Base-by-base conservation (phyloP, 2,329 filamentous ascomycete genomes). In the Curvularia sp. region DNA sequence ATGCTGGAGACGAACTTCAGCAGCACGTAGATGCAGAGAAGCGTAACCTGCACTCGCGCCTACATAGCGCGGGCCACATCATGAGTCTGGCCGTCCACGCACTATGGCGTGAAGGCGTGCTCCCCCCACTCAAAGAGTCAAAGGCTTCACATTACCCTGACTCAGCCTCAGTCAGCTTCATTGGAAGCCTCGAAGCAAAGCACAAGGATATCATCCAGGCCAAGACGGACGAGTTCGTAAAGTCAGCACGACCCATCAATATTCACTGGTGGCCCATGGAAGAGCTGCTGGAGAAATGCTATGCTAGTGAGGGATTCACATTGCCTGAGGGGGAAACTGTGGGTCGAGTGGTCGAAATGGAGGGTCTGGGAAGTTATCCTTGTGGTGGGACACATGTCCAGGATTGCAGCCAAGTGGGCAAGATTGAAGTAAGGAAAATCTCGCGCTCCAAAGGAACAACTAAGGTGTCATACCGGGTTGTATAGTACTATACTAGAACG, bases 321-420 rank as follows among this genome's bases (percentile, higher is more conserved):
- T 60, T 73, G 77, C 59, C 79, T 8, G 75, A 59, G 21, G 68
- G 65, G n/a, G 72, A 68, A 10, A 67, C 68, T 12, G 66, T 69
- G 19, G 67, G 68, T 3, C 80, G 89, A 8, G 87, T 91, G 0
- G 89, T 92, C 23, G 83, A 86, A 57, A 90, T 92, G 59, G 84
- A 86, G 0, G 89, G 88, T 0, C 83, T 85, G 0, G 90, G 89
- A 65, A 83, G 83, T 25, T 92, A 92, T 78, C 89, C 89, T 1
- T 92, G 90, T 73, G 90, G 89, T 7, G 89, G 89, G 0, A 92
- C 89, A 25, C 90, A 92, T 79, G 89, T 92, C 3, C 79, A 83
- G 28, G 82, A 78, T 18, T 89, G 87, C 19, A 80, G 83, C 56
- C 65, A 82, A 59, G 87, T 84, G 67, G 86, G 88, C 0, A 82